Evolutionary conservation across 1,284 basidiomycete genomes (phyloP).

Genomic region (Puccinia polysora): DNA sequence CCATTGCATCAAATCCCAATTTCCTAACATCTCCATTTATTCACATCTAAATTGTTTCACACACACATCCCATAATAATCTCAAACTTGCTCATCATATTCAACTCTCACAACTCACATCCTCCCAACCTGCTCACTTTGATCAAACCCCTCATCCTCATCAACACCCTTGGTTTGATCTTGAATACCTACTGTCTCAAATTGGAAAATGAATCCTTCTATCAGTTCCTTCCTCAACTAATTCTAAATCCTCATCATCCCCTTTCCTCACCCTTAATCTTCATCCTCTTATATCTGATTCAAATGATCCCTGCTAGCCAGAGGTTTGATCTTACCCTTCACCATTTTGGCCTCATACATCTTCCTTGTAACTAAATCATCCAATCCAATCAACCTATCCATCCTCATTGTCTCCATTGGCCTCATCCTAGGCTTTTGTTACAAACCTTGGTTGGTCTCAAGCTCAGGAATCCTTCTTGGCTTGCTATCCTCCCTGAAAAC

Average conservation of each 20-base stretch:
- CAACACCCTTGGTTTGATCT: conserved; percentile 67
- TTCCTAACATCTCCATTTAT: too few relatives aligned
- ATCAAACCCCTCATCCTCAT: conserved; percentile 61
- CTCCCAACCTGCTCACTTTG: conserved; percentile 55
- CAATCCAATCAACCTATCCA: conserved; percentile 58
- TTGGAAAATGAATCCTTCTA: conserved; percentile 42
- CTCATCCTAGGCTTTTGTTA: conserved; percentile 71
- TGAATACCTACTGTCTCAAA: conserved; percentile 75
- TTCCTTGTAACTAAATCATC: conserved; percentile 58
- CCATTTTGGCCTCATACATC: conserved; percentile 69
- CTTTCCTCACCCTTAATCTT: not conserved
- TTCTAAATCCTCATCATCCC: not conserved
- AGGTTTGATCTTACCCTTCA: conserved; percentile 74
- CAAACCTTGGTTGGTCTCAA: conserved; percentile 50
- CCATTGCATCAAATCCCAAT: too few relatives aligned
- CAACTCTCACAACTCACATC: conserved; percentile 3
- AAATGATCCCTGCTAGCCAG: conserved; percentile 79
- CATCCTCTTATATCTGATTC: not conserved
- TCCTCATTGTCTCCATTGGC: conserved; percentile 69
- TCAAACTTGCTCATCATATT: conserved; percentile 1
- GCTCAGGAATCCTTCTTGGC: conserved; percentile 67
- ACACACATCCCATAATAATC: too few relatives aligned
- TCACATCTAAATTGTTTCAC: too few relatives aligned
- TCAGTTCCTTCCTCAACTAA: conserved; percentile 3
- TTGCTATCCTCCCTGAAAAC: conserved; percentile 71